These are phyloP conservation scores for Agrocybe praecox DNA, from an alignment of 768 basidiomycete genomes.

Conservation along the genomic window DNA sequence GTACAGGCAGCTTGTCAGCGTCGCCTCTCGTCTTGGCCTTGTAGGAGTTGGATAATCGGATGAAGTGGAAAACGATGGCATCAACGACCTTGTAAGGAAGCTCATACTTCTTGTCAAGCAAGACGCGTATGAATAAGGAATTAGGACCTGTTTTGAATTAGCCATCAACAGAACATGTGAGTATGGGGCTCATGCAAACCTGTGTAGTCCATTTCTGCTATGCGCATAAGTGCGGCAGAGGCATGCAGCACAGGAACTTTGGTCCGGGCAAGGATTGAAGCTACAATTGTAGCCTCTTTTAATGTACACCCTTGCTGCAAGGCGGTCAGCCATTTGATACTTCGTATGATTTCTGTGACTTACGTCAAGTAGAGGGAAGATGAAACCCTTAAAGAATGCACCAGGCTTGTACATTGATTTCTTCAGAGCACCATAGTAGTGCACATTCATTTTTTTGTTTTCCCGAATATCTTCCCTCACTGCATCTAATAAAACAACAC, in stretches of 20 bases:
- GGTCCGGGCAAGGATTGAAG: constrained; percentile 86
- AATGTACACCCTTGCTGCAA: constrained; percentile 75
- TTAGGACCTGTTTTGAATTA: constrained; percentile 64
- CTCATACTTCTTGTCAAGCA: constrained; percentile 97
- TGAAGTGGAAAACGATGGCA: constrained; percentile 97
- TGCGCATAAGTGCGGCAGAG: constrained; percentile 89
- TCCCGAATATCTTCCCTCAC: constrained; percentile 86
- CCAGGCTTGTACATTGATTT: constrained; percentile 94
- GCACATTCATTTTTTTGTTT: constrained; percentile 88
- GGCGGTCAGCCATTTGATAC: not conserved
- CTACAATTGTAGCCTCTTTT: constrained; percentile 93
- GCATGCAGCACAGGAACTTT: constrained; percentile 97
- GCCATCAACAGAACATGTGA: constrained; percentile 1
- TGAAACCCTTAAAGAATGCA: constrained; percentile 97
- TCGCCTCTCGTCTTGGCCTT: constrained; percentile 73
- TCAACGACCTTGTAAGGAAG: constrained; percentile 98
- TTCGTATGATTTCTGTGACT: constrained; percentile 23
- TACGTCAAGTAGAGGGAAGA: constrained; percentile 95
- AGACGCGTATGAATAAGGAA: constrained; percentile 94
- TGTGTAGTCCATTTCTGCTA: constrained; percentile 96
- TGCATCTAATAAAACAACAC: constrained; percentile 89
- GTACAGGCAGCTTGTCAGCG: constrained; percentile 84
- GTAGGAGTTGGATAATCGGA: constrained; percentile 91
- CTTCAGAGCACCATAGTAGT: constrained; percentile 93
- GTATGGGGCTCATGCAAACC: constrained; percentile 42